Evolutionary conservation across 2,329 filamentous ascomycete genomes (phyloP), one percentile per base, ranked within the genome.

Genomic region (Cladobotryum mycophilum): DNA sequence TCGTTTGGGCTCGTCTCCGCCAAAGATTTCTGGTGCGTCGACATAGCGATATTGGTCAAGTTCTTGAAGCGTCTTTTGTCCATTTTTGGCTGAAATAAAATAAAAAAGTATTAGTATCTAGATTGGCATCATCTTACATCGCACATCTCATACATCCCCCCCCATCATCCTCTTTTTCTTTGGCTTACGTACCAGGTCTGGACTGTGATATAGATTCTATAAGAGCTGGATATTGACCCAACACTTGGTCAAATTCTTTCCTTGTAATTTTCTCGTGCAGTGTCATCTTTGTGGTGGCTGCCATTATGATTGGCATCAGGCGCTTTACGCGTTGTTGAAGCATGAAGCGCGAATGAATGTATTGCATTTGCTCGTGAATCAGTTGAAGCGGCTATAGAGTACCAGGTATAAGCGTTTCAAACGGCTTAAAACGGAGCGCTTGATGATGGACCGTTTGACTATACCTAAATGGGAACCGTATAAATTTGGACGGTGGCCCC

Each of bases 21-120:
- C 57, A 54, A 86, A 81, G 2, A 59, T 55, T 1, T 65, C 59
- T 1, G 77, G 71, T 2, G 84, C 79, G 18, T 74, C 71, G 8
- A 67, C 64, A 59, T 85, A 84, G 51, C 85, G 79, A 58, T 78
- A 81, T 1, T 70, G 56, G 54, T 88, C 85, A 17, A 89, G 73
- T 45, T 80, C 72, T 25, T 70, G 60, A 5, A 88, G 71, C 1
- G 75, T 71, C 60, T 70, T 72, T 53, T 79, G 74, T 33, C 74
- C 75, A 3, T 65, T 53, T 56, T 80, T 80, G 55, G 64, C 74
- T 78, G 5, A 30, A n/a, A n/a, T n/a, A n/a, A n/a, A n/a, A 35
- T 18, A 5, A 20, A 20, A 20, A 20, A 20, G 20, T n/a, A n/a
- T 20, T 20, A 20, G 20, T 5, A 20, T 20, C 20, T 20, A 20